These are phyloP conservation scores for Curvularia hawaiiensis DNA, from an alignment of 2,329 filamentous ascomycete species.

Conservation along the genomic window DNA sequence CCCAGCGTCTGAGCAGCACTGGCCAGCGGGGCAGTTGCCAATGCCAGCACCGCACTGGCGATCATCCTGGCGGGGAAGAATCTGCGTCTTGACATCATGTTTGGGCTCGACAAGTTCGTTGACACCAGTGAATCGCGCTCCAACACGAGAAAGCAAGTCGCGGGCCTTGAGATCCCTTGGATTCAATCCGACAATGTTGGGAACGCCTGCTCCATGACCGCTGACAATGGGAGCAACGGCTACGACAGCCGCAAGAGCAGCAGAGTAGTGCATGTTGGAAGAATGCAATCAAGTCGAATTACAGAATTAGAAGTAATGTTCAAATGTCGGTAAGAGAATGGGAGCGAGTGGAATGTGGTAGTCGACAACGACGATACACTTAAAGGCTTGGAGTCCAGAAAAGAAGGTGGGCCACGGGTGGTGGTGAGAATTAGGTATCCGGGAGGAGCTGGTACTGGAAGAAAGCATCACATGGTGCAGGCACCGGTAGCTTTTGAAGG, in stretches of 20 bases:
- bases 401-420: slow-evolving; percentile 25
- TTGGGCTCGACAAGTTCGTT: slow-evolving; percentile 20
- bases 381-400: slow-evolving; percentile 25
- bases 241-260: slow-evolving; percentile 36
- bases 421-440: slow-evolving; percentile 25
- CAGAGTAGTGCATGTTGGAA: slow-evolving; percentile 42
- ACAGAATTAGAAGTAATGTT: slow-evolving; percentile 26
- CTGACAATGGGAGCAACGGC: slow-evolving; percentile 37
- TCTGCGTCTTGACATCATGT: slow-evolving; percentile 21
- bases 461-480: slow-evolving; percentile 12
- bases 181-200: slow-evolving; percentile 44
- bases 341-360: slow-evolving; percentile 38
- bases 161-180: slow-evolving; percentile 43
- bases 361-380: slow-evolving; percentile 35
- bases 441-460: slow-evolving; percentile 22
- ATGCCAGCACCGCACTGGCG: slow-evolving; percentile 40
- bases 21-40: slow-evolving; percentile 40
- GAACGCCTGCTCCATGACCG: slow-evolving; percentile 40
- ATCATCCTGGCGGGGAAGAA: slow-evolving; percentile 38
- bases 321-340: slow-evolving; percentile 11
- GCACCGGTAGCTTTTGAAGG: slow-evolving; percentile 28
- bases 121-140: slow-evolving; percentile 32
- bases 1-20: slow-evolving; percentile 44
- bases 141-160: slow-evolving; percentile 36
- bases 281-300: slow-evolving; percentile 27